These are phyloP conservation scores for Actinomucor elegans DNA, from an alignment of 371 early-diverging fungal genomes.

Conservation along the genomic window DNA sequence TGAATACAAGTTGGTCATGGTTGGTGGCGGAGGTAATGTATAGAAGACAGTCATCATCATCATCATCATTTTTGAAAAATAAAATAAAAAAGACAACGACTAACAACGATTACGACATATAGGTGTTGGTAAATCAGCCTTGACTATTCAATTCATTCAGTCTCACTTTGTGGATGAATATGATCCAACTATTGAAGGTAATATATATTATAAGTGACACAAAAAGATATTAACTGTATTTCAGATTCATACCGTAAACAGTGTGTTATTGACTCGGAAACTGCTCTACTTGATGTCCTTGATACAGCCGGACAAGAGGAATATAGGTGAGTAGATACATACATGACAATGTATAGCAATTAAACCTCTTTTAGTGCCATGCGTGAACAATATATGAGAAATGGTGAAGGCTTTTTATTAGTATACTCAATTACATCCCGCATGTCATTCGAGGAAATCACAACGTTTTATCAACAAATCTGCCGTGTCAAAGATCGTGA, in stretches of 20 bases:
- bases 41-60: not conserved
- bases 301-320: slow-evolving; percentile 95
- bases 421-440: slow-evolving; percentile 54
- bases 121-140: slow-evolving; percentile 85
- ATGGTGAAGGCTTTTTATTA: slow-evolving; percentile 51
- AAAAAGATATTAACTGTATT: not conserved
- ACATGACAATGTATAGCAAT: no score
- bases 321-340: slow-evolving; percentile 55
- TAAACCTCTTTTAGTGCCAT: slow-evolving; percentile 56
- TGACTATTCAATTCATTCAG: slow-evolving; percentile 92
- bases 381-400: slow-evolving; percentile 80
- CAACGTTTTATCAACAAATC: slow-evolving; percentile 76
- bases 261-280: slow-evolving; percentile 81
- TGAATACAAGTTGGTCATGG: slow-evolving; percentile 83
- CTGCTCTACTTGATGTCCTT: slow-evolving; percentile 84
- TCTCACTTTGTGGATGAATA: slow-evolving; percentile 92
- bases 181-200: slow-evolving; percentile 93
- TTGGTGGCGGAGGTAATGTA: slow-evolving; percentile 81
- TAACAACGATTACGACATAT: no score
- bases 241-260: slow-evolving; percentile 92
- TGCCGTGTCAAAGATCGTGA: slow-evolving; percentile 81
- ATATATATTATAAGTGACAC: not conserved
- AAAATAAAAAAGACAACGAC: no score
- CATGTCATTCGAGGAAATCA: slow-evolving; percentile 72
- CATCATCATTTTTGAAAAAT: no score